Base-by-base conservation (phyloP, 192 early-diverging fungal genomes). In the Rhizoclosmatium globosum region DNA sequence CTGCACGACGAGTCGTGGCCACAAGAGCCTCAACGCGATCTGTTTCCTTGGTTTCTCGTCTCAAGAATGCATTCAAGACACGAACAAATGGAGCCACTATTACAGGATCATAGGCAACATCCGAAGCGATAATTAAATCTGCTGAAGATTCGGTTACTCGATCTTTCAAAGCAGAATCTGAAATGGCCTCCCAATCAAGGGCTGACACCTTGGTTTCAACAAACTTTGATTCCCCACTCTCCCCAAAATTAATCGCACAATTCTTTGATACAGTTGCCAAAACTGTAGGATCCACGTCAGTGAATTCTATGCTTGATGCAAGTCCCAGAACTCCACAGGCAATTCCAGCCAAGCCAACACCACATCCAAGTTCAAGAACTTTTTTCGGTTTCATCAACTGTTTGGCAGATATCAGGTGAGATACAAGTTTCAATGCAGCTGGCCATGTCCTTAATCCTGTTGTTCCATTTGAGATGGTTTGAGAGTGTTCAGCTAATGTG, bases 371-470 rank as follows among this genome's bases (percentile, higher is more conserved):
- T 62, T 86, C 85, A 2, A 86, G 23, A 17, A 86, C 70, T 2
- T 76, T n/a, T 47, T 71, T 46, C 11, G 62, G 62, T n/a, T n/a
- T 39, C 9, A 9, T n/a, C 19, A 11, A 11, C 9, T 23, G 9
- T 23, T 64, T 64, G 17, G 11, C 9, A 64, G 60, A 31, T 21
- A 79, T n/a, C 68, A 92, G 81, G 60, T 86, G 90, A 59, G 90
- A 86, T 2, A 86, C 71, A 50, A 92, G 76, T 3, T 83, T 79
- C 56, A 91, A 65, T 17, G 89, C 85, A 2, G 90, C 90, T 48
- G 89, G 90, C 92, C 92, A 93, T 9, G 88, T 90, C 59, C 86
- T 80, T 42, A 93, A 60, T 0, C 92, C 90, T 3, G 92, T 91
- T 2, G 92, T 89, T 1, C 92, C 92, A 43, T 87, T 80, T 3